phyloP scores from a whole-genome alignment of 2,329 filamentous ascomycete genomes.

The Aspergillus sp. region DNA sequence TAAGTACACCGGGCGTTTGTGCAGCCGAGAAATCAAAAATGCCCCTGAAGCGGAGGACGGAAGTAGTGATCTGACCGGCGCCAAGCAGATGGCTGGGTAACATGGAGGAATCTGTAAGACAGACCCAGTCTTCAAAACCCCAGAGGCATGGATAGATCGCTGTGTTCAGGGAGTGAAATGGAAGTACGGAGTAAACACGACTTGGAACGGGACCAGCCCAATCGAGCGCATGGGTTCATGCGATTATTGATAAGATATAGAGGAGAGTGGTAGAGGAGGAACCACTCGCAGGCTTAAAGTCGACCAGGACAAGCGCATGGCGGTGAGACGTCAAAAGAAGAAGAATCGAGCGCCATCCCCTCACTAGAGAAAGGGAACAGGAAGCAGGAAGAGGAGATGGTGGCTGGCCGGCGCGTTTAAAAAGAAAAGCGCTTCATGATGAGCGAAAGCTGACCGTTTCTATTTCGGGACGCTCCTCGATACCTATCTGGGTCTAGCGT shows the following conservation, averaged over 20 bases:
- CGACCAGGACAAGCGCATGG: neutral
- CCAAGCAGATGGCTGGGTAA: neutral
- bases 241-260: neutral
- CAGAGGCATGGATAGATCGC: too few species aligned
- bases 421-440: conserved; percentile 17
- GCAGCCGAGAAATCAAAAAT: neutral
- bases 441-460: conserved; percentile 27
- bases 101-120: neutral
- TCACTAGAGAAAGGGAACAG: conserved; percentile 7
- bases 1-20: neutral
- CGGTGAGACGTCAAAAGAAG: conserved; percentile 2
- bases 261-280: neutral
- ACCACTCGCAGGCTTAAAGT: neutral
- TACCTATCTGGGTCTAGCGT: conserved; percentile 23
- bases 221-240: conserved; percentile 12
- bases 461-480: conserved; percentile 31
- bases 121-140: neutral
- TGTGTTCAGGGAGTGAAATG: neutral
- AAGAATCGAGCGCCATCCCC: conserved; percentile 14
- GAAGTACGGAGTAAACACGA: neutral
- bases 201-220: conserved; percentile 12
- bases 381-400: conserved; percentile 16
- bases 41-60: neutral
- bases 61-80: neutral
- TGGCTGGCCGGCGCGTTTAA: conserved; percentile 22